Base-by-base conservation (phyloP, 345 rosid genomes). In the Populus nigra region DNA sequence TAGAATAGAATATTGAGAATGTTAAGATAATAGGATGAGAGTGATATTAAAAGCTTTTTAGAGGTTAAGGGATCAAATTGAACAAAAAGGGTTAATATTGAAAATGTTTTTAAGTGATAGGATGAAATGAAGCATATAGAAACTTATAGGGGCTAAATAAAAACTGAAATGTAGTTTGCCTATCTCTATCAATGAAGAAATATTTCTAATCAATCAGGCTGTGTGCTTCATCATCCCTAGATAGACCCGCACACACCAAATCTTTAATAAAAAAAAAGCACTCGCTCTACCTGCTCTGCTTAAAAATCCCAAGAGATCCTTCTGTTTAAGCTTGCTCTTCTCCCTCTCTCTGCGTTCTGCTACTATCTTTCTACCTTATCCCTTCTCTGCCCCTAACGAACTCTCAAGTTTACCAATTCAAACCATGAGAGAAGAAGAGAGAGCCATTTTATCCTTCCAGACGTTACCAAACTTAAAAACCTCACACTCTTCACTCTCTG, bases 351-450 rank as follows among this genome's bases (percentile, higher is more conserved):
- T 38, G 38, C 33, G 35, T 27, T 12, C 61, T 39, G 63, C 76
- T 74, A 62, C 77, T 4, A 38, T 33, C 63, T 27, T 23, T 59
- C 23, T 31, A 72, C 79, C 84, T 83, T 81, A 85, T 86, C 85
- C 73, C 82, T 79, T 76, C 77, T 73, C 63, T 74, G 29, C 75
- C 69, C 77, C 65, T 29, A 47, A 41, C 62, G 6, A 18, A 55
- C 61, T 45, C 57, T 67, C 29, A 72, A 43, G 73, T 45, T 31
- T 22, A 53, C 79, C 74, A 49, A 33, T 7, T 55, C 79, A 10
- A 29, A 77, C 73, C 81, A 91, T 90, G 95, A 75, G 73, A 74
- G 89, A 85, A 74, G 88, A 85, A 76, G 88, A 89, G 81, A 80
- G 74, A 68, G 84, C 87, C 31, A 39, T 73, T 33, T 55, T 89